Conservation (phyloP, 805 yeast genomes). For the Lipomyces mesembrius region DNA sequence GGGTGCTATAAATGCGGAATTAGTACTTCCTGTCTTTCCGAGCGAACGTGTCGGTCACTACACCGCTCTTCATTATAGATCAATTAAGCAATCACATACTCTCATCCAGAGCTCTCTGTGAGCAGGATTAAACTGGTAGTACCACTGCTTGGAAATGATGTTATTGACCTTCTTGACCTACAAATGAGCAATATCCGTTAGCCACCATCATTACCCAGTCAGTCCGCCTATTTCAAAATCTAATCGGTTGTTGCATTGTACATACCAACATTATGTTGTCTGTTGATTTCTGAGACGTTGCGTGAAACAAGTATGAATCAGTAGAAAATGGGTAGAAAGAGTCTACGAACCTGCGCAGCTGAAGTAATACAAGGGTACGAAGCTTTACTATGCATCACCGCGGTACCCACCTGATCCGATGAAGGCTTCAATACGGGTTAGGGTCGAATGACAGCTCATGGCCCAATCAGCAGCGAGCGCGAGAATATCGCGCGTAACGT, state of each 20-base stretch:
- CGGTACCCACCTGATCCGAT: background rate
- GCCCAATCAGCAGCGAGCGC: background rate
- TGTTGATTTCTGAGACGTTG: background rate
- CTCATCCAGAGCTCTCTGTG: conserved; percentile 34
- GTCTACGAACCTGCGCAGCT: background rate
- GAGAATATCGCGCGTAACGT: background rate
- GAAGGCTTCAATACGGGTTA: background rate
- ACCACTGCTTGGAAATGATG: conserved; percentile 33
- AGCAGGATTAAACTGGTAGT: conserved; percentile 31
- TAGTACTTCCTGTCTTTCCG: background rate
- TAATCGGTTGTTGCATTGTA: background rate
- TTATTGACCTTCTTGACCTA: conserved; percentile 15
- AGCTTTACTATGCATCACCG: background rate
- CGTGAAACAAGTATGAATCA: background rate
- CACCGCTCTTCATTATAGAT: background rate
- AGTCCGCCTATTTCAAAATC: background rate
- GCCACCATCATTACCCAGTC: background rate
- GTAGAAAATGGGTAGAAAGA: background rate
- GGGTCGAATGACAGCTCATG: background rate
- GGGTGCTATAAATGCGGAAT: conserved; percentile 29
- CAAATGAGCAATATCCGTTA: background rate
- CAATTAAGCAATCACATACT: conserved; percentile 16
- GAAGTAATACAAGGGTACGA: background rate
- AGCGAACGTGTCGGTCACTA: background rate
- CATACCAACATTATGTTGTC: background rate